Base-by-base conservation (phyloP, 257 asterid species). In the Euphrasia confusa region DNA sequence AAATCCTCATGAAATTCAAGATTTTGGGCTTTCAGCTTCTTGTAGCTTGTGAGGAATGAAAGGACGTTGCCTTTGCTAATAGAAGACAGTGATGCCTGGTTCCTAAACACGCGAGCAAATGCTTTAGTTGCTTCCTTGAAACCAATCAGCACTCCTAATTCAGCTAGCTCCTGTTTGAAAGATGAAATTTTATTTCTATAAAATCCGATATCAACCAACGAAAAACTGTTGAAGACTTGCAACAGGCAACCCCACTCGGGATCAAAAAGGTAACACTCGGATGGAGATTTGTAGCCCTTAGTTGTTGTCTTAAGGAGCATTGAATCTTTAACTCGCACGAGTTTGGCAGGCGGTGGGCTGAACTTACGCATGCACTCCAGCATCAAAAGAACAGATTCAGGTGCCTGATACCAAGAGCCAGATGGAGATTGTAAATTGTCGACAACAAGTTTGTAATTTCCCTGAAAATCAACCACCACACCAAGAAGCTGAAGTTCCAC, bases 371-470 rank as follows among this genome's bases (percentile, higher is more conserved):
- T n/a, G 15, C 54, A 48, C 54, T 48, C 24, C 10, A 48, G 54
- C 54, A 48, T 5, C 54, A 48, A 48, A 48, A 48, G 54, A 48
- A 48, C 15, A 2, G 9, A n/a, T 15, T 13, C 24, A n/a, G 54
- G 10, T 14, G 17, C 10, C 54, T 48, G 54, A 6, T 48, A 48
- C 21, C 54, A 11, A 48, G 18, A 48, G 54, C 8, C 18, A 15
- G 54, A 48, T 15, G 54, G 54, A 48, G 54, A 48, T 48, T 48
- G 14, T 48, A 48, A 48, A 2, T 48, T 48, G 26, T 48, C 54
- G 24, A 13, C 10, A n/a, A 48, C 7, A 15, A 48, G 24, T n/a
- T 48, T 14, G 54, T 48, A 48, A 48, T 48, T 48, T 14, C 21
- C 54, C 6, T 24, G 2, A 48, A 48, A 48, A 14, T 14, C 7